A percentile compares a stretch with the other conserved stretches of the same genome.
These are phyloP conservation scores for Saccharomyces hybrid DNA, from an alignment of 1,139 yeast species.

Conservation along the genomic window DNA sequence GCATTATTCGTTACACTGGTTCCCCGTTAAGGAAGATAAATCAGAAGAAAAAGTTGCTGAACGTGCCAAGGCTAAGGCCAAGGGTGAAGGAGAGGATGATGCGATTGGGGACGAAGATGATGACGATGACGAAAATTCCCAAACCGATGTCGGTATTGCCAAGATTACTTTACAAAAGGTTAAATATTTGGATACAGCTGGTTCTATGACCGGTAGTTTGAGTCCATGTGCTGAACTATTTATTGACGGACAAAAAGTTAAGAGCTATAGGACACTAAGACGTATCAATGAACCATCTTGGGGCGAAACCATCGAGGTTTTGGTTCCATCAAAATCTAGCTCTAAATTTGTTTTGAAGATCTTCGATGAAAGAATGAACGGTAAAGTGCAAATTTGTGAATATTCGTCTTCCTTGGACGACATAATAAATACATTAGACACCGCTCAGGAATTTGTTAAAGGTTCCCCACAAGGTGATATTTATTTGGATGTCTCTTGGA, in stretches of 20 bases:
- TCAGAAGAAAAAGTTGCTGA: slow-evolving; percentile 6
- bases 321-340: slow-evolving; percentile 51
- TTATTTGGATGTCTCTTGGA: slow-evolving; percentile 51
- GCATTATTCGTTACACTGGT: slow-evolving; percentile 56
- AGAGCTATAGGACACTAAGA: slow-evolving; percentile 52
- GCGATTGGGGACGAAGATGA: slow-evolving; percentile 16
- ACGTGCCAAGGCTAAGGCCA: slow-evolving; percentile 2
- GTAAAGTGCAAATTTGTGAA: slow-evolving; percentile 36
- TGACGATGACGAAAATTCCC: slow-evolving; percentile 24
- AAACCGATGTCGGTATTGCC: slow-evolving; percentile 61
- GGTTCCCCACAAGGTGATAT: slow-evolving; percentile 43
- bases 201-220: slow-evolving; percentile 59
- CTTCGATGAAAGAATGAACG: slow-evolving; percentile 44
- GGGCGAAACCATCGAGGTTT: slow-evolving; percentile 54
- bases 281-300: slow-evolving; percentile 65
- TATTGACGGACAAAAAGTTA: slow-evolving; percentile 47
- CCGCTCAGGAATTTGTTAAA: slow-evolving; percentile 41
- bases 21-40: slow-evolving; percentile 39
- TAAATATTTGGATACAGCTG: slow-evolving; percentile 54
- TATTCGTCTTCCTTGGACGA: slow-evolving; percentile 47
- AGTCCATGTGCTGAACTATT: slow-evolving; percentile 65
- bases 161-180: slow-evolving; percentile 68
- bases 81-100: slow-evolving; percentile 6
- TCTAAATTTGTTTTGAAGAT: slow-evolving; percentile 48
- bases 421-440: slow-evolving; percentile 47